Conservation (phyloP, 306 rosid genomes). For the Alnus glutinosa region DNA sequence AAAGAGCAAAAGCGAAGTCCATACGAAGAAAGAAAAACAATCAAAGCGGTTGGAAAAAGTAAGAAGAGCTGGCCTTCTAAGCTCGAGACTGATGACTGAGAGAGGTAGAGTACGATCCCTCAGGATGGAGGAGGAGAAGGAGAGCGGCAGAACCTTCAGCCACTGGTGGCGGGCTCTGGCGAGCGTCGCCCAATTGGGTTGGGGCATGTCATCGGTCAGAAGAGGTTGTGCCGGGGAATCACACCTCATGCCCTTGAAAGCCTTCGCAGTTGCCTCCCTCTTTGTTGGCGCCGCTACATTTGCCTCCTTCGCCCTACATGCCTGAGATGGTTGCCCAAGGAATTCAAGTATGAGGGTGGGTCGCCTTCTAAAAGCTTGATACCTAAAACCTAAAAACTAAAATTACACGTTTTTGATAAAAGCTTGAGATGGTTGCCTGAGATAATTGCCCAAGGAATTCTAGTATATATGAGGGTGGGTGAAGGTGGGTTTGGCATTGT, state of each 20-base stretch:
- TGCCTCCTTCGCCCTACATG: conserved; percentile 53
- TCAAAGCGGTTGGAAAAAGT: no score
- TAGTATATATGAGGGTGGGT: no score
- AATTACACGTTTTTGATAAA: no score
- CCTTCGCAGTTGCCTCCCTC: conserved; percentile 85
- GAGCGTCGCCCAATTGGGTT: conserved; percentile 61
- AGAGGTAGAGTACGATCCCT: background rate
- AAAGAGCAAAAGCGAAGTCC: background rate
- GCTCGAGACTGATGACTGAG: background rate
- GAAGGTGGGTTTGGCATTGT: no score
- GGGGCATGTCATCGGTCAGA: conserved; percentile 47
- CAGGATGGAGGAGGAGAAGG: background rate
- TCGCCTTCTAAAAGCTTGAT: no score
- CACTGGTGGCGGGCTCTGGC: conserved; percentile 72
- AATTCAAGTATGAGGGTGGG: no score
- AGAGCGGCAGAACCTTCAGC: background rate
- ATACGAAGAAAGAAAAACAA: background rate
- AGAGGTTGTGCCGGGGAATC: conserved; percentile 55
- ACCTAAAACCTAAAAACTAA: no score
- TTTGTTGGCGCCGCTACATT: conserved; percentile 54
- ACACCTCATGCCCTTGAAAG: conserved; percentile 70
- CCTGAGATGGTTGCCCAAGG: conserved; percentile 57
- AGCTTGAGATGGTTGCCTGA: no score
- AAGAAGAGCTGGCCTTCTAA: no score
- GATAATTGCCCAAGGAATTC: no score